A percentile compares a stretch with the other conserved stretches of the same genome.
These are phyloP conservation scores for Silybum marianum DNA, from an alignment of 129 eudicot genomes.

Conservation along the genomic window DNA sequence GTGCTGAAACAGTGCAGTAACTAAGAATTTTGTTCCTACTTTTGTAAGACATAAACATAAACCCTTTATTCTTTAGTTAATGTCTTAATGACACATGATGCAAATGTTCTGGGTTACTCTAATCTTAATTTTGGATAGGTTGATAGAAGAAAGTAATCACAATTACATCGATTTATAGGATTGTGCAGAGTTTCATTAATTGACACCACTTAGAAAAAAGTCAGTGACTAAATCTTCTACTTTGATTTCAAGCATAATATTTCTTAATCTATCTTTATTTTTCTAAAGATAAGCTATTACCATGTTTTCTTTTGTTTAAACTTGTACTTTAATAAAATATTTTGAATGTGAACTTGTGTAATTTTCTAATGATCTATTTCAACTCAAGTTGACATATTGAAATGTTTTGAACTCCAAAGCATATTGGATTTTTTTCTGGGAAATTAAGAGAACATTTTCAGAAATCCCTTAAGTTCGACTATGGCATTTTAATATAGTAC, in stretches of 20 bases:
- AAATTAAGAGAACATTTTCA: background rate
- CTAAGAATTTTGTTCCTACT: background rate
- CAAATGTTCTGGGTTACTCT: background rate
- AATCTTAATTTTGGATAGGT: background rate
- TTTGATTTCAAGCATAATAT: background rate
- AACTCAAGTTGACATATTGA: background rate
- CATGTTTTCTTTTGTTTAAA: background rate
- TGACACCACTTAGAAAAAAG: background rate
- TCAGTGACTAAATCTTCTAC: background rate
- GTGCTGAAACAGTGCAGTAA: background rate
- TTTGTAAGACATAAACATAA: background rate
- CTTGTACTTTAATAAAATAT: background rate
- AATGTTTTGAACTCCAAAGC: background rate
- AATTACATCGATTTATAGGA: background rate
- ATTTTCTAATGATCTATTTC: background rate
- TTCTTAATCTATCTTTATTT: background rate
- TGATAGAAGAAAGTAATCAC: background rate
- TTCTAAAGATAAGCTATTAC: background rate
- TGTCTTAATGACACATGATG: background rate
- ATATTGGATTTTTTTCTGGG: background rate
- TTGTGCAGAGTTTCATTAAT: background rate
- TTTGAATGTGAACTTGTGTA: background rate
- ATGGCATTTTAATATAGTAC: constrained; percentile 32
- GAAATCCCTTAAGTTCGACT: background rate
- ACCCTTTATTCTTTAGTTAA: too few relatives aligned